These are phyloP conservation scores for Brassica juncea DNA, from an alignment of 345 rosid species.

Conservation along the genomic window DNA sequence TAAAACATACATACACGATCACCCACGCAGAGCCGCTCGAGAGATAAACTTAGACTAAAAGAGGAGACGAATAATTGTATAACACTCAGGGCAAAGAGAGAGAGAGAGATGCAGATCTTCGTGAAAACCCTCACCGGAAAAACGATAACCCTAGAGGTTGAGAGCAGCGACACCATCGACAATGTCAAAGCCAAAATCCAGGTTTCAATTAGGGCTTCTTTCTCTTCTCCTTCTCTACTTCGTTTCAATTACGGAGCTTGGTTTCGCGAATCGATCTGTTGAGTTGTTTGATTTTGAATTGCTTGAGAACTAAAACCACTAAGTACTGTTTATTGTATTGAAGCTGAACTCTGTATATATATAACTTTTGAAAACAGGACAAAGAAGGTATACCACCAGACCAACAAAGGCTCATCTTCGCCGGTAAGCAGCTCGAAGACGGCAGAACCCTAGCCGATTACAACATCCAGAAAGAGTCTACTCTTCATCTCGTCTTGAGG, in stretches of 20 bases:
- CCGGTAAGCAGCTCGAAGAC: constrained; percentile 96
- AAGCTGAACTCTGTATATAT: background rate
- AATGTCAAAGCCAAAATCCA: constrained; percentile 63
- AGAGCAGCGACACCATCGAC: constrained; percentile 59
- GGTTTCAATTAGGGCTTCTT: constrained; percentile 38
- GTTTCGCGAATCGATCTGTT: background rate
- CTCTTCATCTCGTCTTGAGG: constrained; percentile 89
- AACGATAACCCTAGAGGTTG: constrained; percentile 63
- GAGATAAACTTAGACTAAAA: background rate
- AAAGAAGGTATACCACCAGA: constrained; percentile 97
- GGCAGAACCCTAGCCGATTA: constrained; percentile 89
- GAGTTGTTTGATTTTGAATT: background rate
- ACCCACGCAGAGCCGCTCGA: background rate
- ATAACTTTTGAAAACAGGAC: constrained; percentile 51
- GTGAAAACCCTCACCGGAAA: constrained; percentile 64
- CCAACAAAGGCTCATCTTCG: constrained; percentile 92
- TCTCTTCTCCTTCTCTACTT: background rate
- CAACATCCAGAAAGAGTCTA: constrained; percentile 92
- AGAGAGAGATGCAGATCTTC: constrained; percentile 53
- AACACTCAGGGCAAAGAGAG: background rate
- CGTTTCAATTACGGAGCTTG: background rate
- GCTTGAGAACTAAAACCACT: background rate
- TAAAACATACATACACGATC: background rate
- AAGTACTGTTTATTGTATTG: background rate
- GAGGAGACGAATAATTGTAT: background rate